phyloP scores from a whole-genome alignment of 2,329 filamentous ascomycete genomes.

The Venturiaceae sp. region DNA sequence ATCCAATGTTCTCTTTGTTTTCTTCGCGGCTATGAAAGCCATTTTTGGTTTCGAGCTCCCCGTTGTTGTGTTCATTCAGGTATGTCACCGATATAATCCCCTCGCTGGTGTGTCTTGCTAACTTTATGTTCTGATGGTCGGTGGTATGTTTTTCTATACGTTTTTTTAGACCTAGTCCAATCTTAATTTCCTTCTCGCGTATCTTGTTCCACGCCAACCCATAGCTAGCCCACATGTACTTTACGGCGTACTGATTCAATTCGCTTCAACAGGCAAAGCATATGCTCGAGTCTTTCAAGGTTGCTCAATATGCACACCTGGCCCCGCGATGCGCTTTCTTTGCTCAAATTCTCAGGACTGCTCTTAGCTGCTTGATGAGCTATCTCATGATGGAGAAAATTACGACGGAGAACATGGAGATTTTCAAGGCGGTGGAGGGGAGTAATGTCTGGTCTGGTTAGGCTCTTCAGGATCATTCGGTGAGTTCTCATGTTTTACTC shows the following conservation, averaged over 20 bases:
- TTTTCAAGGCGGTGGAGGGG: slow-evolving; percentile 29
- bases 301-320: slow-evolving; percentile 28
- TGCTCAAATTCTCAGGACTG: slow-evolving; percentile 27
- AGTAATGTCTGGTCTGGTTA: slow-evolving; percentile 37
- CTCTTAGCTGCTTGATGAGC: slow-evolving; percentile 30
- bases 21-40: slow-evolving; percentile 16
- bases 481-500: no score
- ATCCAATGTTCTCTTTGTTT: slow-evolving; percentile 13
- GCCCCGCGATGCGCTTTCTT: slow-evolving; percentile 32
- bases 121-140: slow-evolving; percentile 28
- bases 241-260: no score
- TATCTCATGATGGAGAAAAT: slow-evolving; percentile 36
- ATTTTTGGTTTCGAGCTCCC: slow-evolving; percentile 14
- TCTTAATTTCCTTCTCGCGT: slow-evolving; percentile 22
- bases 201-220: slow-evolving; percentile 23
- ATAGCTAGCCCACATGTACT: no score
- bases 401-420: slow-evolving; percentile 28
- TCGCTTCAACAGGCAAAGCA: slow-evolving; percentile 12
- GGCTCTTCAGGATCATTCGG: slow-evolving; percentile 31
- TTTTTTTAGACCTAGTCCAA: slow-evolving; percentile 15
- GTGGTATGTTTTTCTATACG: slow-evolving; percentile 22
- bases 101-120: slow-evolving; percentile 24
- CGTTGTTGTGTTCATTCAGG: slow-evolving; percentile 14
- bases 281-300: slow-evolving; percentile 21
- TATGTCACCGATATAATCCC: slow-evolving; percentile 11